A percentile compares a stretch with the other conserved stretches of the same genome.
Conservation (phyloP, 129 eudicot species). For the Dittrichia graveolens region DNA sequence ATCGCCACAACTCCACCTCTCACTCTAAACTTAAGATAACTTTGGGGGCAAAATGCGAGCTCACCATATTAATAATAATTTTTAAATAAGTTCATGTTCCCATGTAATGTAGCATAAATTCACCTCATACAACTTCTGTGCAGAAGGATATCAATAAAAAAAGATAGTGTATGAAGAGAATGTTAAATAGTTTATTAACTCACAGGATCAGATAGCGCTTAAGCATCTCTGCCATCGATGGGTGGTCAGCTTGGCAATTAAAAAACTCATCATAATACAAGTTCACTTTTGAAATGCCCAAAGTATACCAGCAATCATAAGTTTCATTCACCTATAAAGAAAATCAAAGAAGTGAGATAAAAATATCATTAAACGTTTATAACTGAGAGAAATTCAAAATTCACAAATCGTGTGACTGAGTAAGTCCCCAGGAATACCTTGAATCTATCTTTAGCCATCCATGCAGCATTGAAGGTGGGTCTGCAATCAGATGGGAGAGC, state of each 20-base stretch:
- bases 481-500: constrained; percentile 93
- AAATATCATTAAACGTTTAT: not conserved
- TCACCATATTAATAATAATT: not conserved
- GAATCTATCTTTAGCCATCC: constrained; percentile 75
- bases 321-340: constrained; percentile 80
- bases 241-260: constrained; percentile 73
- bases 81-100: not conserved
- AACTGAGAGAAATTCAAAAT: constrained; percentile 2
- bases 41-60: not conserved
- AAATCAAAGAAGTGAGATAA: constrained; percentile 9
- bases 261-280: constrained; percentile 66
- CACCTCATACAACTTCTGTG: not conserved
- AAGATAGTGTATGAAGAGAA: not conserved
- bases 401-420: constrained; percentile 10
- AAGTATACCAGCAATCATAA: constrained; percentile 90
- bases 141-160: not conserved
- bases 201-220: constrained; percentile 74
- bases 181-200: constrained; percentile 38
- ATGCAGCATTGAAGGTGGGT: constrained; percentile 81
- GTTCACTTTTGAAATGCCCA: constrained; percentile 80
- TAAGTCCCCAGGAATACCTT: constrained; percentile 51
- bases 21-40: not conserved
- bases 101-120: not conserved
- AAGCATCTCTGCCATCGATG: constrained; percentile 76
- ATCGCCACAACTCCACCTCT: not conserved